Base-by-base conservation (phyloP, 163 green algal species). In the Prototheca stagnorum region DNA sequence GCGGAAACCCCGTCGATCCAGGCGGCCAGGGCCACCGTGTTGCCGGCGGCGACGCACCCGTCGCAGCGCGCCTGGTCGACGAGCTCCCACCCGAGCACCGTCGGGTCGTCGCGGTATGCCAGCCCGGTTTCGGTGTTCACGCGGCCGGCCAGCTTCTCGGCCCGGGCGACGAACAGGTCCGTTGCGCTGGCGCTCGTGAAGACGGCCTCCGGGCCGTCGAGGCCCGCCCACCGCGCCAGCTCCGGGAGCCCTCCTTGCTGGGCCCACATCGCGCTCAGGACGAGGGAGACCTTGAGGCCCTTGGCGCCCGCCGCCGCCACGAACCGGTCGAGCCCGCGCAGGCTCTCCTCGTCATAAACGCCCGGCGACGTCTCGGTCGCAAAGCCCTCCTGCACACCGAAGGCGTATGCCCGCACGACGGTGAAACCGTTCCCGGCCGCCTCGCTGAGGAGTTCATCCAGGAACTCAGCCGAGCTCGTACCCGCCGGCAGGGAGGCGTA, bases 11-110 rank as follows among this genome's bases (percentile, higher is more conserved):
- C 16, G 52, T 76, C 74, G 23, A 82, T 39, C 36, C 51, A 73
- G 6, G 46, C 23, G 11, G 71, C 68, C 67, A 78, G 64, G 34
- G 77, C 64, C 24, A 48, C 54, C 24, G 70, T 60, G 69, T 69
- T 82, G 23, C 40, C 19, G 0, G 61, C 44, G 19, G 64, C 25
- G 25, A 49, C 61, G 54, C 52, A 63, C 51, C 56, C 55, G 8
- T 53, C 42, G 47, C 64, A 77, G 31, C 71, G 62, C n/a, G 61
- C 56, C 72, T 81, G 72, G 48, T 84, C 83, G 35, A 80, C 62
- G 26, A 84, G 56, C 56, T 72, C 76, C 64, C 62, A 82, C 1
- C 67, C 74, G 37, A 85, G 54, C 42, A 85, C 73, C 22, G 74
- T 79, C 21, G 72, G 61, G 45, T 84, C 75, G 11, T 81, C 54